Evolutionary conservation across 208 protist genomes (phyloP), one percentile per base, ranked within the genome.

Genomic region (Angomonas deanei): DNA sequence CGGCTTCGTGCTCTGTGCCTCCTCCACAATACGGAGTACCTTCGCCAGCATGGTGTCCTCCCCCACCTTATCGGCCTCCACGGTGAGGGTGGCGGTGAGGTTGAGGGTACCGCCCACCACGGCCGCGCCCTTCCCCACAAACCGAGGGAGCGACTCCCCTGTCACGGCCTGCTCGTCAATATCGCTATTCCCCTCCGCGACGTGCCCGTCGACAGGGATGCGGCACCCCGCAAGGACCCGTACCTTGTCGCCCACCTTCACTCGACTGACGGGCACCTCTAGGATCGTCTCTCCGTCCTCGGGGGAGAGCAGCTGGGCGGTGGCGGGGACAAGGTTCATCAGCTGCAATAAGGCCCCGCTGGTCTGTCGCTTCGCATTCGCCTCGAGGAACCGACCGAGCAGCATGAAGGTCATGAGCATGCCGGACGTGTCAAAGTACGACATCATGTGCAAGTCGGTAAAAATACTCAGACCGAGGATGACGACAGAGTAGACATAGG

Each of bases 91-190:
- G 21, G 71, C 80, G 28, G 74, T 86, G 55, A 94, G 57, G 72
- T 92, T 92, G 1, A 86, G 74, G 15, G 87, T 92, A 28, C 90
- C 90, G 36, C 90, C 86, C 17, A 92, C 74, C 26, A 96, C 90
- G 24, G 17, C 62, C 17, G 73, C 60, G 0, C 82, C 85, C 2
- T 65, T 71, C 19, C 62, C 59, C 64, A 96, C 94, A 34, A 26
- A 15, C 54, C 79, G 73, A 33, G 88, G 85, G 31, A 97, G 21
- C 3, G 77, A 90, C 81, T 98, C 95, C 24, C 97, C 97, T 1
- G 96, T 99, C 23, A 99, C 58, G 84, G 98, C 86, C 50, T 94
- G 78, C 76, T 99, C 97, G 68, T 99, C 94, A 17, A 99, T 76
- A 13, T 87, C 76, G 1, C 88, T 86, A 19, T 39, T 39, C 34